Conservation (phyloP, 805 yeast genomes). For the Pichia nakasei region DNA sequence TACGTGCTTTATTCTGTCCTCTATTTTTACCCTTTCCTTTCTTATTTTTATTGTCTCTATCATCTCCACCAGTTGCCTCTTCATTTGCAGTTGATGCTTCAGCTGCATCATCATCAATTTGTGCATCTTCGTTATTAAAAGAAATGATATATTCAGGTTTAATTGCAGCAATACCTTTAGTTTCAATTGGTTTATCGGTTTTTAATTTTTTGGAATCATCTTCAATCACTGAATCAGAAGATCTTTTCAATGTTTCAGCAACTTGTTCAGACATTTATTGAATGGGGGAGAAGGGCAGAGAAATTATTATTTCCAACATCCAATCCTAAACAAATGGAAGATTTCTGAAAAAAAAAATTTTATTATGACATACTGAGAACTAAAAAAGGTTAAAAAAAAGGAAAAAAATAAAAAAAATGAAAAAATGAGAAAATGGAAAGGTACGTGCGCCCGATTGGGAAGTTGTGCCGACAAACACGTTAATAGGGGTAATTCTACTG, state of each 20-base stretch:
- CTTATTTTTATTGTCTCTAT: constrained; percentile 20
- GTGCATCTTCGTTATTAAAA: constrained; percentile 8
- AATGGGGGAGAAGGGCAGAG: too few relatives aligned
- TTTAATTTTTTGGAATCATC: constrained; percentile 6
- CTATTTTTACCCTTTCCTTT: constrained; percentile 39
- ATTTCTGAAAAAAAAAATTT: too few relatives aligned
- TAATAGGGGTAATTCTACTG: too few relatives aligned
- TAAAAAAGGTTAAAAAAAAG: too few relatives aligned
- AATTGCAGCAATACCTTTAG: constrained; percentile 62
- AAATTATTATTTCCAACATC: too few relatives aligned
- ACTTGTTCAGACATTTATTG: too few relatives aligned
- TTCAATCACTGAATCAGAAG: constrained; percentile 10
- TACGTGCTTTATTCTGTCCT: constrained; percentile 83
- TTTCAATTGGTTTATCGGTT: not conserved
- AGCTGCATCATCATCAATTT: constrained; percentile 38
- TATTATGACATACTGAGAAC: too few relatives aligned
- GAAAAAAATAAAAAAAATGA: too few relatives aligned
- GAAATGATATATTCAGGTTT: constrained; percentile 58
- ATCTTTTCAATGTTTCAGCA: constrained; percentile 10
- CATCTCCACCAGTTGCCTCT: constrained; percentile 15
- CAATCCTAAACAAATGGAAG: too few relatives aligned
- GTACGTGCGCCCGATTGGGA: too few relatives aligned
- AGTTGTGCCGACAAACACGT: too few relatives aligned
- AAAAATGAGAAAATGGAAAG: too few relatives aligned
- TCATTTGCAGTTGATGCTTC: constrained; percentile 25